Evolutionary conservation across 2,329 filamentous ascomycete genomes (phyloP), one percentile per base, ranked within the genome.

Genomic region (Calonectria henricotiae): DNA sequence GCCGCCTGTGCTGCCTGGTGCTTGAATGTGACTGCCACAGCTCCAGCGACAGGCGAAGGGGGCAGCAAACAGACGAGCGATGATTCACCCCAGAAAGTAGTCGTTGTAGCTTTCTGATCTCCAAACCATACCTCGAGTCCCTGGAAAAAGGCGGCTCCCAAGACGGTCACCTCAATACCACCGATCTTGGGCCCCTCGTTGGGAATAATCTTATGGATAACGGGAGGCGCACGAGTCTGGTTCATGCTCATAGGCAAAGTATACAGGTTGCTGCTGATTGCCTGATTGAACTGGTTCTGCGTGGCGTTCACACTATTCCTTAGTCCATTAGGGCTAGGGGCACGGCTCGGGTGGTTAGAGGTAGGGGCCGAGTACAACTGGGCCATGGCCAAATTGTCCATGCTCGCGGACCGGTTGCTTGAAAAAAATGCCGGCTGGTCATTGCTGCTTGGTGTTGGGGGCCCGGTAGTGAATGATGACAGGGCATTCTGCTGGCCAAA

Each of bases 91-190:
- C 93, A 96, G 79, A 89, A 96, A 0, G 93, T 94, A 1, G 93
- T 95, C 0, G 92, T 93, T 0, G 92, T 87, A 1, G 89, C 89
- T 74, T 85, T 87, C 58, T 86, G 83, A 39, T 88, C 84, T 25
- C 95, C 95, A 80, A 98, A 98, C 82, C 95, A 93, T 65, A 98
- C 93, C 72, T 95, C 93, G 71, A 97, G 87, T 1, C 82, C 93
- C 71, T 89, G 92, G 73, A 91, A 92, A 80, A 98, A 97, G 15
- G 92, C 90, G 73, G 91, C 93, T 20, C 95, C 95, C 9, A 97
- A 86, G 67, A 96, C 89, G 0, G 94, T 96, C 3, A 98, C 94
- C 80, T 98, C 95, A 63, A 94, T 95, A 47, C 95, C 95, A 69
- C 95, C 95, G 41, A 90, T 90, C 69, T 91, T 93, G 7, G 95